Base-by-base conservation (phyloP, 257 asterid species). In the Capsicum rhomboideum region DNA sequence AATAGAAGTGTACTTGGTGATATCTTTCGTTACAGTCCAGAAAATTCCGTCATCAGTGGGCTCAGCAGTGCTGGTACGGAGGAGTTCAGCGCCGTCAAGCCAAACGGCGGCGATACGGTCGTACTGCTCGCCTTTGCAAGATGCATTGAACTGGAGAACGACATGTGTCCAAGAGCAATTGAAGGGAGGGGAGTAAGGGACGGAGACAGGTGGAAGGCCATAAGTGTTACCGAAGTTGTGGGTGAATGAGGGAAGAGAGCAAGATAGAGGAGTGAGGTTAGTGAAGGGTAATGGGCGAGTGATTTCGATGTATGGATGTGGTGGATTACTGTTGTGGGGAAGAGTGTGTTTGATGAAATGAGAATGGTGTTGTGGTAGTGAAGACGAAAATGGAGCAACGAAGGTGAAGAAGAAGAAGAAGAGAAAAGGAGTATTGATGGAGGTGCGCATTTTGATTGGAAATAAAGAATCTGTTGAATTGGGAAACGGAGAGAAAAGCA, bases 11-110 rank as follows among this genome's bases (percentile, higher is more conserved):
- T 94, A 96, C 87, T 82, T 89, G 17, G 98, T 90, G 69, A 96
- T 89, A n/a, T 96, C 98, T 86, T 93, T 96, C 1, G 86, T 84
- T 21, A 93, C 87, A 17, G 46, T 92, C 99, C 99, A 96, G 90
- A 85, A 87, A 16, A 96, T 64, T 6, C 96, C 97, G 0, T 80
- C 84, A 0, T 84, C 83, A 4, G 90, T 90, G 7, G 99, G 94
- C 90, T 94, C 93, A 6, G 98, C 95, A 6, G 98, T 92, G 92
- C 96, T 92, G 77, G 99, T 93, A 64, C 99, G 99, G 80, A 96
- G 92, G 69, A 96, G 69, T 89, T 93, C 99, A 10, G 86, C 90
- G 11, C 99, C 98, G 83, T 89, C 61, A 80, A 96, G 93, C 98
- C 98, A 94, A 21, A 95, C 90, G 28, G 93, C 97, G 79, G 98